Conservation (phyloP, 2,329 filamentous ascomycete species). For the Fusarium sacchari region DNA sequence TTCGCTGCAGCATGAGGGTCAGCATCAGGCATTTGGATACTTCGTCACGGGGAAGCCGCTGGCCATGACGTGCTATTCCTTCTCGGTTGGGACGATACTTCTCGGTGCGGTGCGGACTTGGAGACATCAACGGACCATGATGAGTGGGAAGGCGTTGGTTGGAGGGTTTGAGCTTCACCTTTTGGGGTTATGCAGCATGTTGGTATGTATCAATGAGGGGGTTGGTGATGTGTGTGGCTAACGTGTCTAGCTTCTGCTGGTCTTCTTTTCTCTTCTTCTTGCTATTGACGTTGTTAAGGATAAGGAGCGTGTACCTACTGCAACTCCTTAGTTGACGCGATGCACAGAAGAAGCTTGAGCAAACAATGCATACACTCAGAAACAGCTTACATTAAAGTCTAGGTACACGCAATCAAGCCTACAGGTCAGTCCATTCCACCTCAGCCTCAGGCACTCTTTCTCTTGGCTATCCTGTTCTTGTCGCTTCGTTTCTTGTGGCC, state of each 20-base stretch:
- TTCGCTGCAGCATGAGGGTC: constrained; percentile 53
- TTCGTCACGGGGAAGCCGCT: constrained; percentile 70
- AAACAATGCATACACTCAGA: not conserved
- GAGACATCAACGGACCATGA: constrained; percentile 46
- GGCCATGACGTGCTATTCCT: constrained; percentile 52
- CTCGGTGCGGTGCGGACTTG: constrained; percentile 47
- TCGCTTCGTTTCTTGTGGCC: not conserved
- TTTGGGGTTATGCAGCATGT: constrained; percentile 29
- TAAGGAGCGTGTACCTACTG: not conserved
- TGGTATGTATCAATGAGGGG: constrained; percentile 16
- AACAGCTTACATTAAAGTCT: not conserved
- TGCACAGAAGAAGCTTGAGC: not conserved
- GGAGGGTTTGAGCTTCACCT: constrained; percentile 47
- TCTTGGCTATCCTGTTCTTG: not conserved
- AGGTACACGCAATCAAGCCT: not conserved
- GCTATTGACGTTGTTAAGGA: constrained; percentile 36
- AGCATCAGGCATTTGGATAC: constrained; percentile 62
- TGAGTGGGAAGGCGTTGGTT: constrained; percentile 45
- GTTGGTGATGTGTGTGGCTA: not conserved
- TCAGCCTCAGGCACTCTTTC: not conserved
- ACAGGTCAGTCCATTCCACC: not conserved
- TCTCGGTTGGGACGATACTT: constrained; percentile 51
- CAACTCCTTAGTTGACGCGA: not conserved
- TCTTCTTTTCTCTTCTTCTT: constrained; percentile 39
- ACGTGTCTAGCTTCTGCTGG: constrained; percentile 32